Conservation (phyloP, 495 filamentous ascomycete genomes). For the Penicillium chermesinum region DNA sequence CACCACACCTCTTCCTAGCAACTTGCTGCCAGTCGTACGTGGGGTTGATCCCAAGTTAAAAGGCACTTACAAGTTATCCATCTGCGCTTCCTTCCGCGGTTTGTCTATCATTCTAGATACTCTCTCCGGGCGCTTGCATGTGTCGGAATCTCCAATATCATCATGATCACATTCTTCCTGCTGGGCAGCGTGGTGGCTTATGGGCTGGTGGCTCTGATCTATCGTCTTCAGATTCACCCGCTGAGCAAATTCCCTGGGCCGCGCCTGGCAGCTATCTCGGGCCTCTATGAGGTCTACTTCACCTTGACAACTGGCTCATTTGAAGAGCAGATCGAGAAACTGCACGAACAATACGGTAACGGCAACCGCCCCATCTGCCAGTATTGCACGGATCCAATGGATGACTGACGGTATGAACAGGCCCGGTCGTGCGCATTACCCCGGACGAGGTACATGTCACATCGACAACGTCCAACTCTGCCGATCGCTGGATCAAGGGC, state of each 20-base stretch:
- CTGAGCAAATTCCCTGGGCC: slow-evolving; percentile 43
- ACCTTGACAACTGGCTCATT: slow-evolving; percentile 38
- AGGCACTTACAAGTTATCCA: too few relatives aligned
- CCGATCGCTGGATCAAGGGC: slow-evolving; percentile 21
- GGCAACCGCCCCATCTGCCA: background rate
- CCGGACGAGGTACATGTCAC: slow-evolving; percentile 22
- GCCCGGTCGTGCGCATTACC: slow-evolving; percentile 25
- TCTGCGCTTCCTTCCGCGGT: too few relatives aligned
- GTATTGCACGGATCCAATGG: too few relatives aligned
- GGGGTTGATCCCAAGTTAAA: too few relatives aligned
- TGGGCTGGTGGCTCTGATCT: slow-evolving; percentile 20
- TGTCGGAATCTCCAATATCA: background rate
- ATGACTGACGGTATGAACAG: slow-evolving; percentile 7
- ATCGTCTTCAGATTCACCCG: slow-evolving; percentile 35
- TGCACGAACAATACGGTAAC: slow-evolving; percentile 42
- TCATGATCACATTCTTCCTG: slow-evolving; percentile 20
- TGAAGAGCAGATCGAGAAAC: slow-evolving; percentile 32
- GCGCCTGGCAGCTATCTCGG: slow-evolving; percentile 37
- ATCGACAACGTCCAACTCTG: slow-evolving; percentile 4
- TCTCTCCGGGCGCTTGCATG: too few relatives aligned
- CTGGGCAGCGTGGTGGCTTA: slow-evolving; percentile 24
- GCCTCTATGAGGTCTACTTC: slow-evolving; percentile 45
- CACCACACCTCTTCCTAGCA: slow-evolving; percentile 1
- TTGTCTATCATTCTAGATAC: too few relatives aligned
- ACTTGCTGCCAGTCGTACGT: too few relatives aligned